phyloP scores from a whole-genome alignment of 164 flowering plant genomes.

The Chimonanthus praecox region DNA sequence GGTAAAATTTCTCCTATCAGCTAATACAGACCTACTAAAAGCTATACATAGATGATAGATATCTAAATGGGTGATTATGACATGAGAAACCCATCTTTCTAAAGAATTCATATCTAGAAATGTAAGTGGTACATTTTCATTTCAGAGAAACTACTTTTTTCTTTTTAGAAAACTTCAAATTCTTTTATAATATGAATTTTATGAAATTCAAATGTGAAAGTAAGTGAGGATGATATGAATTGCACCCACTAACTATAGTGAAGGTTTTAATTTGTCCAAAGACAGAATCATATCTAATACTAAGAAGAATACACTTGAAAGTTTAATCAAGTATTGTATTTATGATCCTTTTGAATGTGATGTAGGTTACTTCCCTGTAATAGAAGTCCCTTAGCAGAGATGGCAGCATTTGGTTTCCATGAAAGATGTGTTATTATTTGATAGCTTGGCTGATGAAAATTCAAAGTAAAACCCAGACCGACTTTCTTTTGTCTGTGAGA shows the following conservation, averaged over 20 bases:
- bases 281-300: neutral
- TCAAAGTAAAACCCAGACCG: no score
- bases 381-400: conserved; percentile 8
- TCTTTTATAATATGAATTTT: neutral
- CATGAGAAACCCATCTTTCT: neutral
- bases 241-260: neutral
- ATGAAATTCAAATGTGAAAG: neutral
- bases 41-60: neutral
- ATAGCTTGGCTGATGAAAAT: no score
- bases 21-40: neutral
- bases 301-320: neutral
- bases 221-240: no score
- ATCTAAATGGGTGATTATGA: neutral
- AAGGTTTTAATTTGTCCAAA: no score
- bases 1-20: neutral
- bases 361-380: conserved; percentile 2
- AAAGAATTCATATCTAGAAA: neutral
- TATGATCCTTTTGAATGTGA: neutral
- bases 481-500: neutral
- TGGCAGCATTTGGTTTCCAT: conserved; percentile 6
- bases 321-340: neutral
- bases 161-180: neutral
- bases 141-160: neutral
- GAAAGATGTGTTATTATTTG: neutral
- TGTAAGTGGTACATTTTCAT: neutral